These are phyloP conservation scores for Psidium friedrichsthalianum DNA, from an alignment of 345 rosid species.

Conservation along the genomic window DNA sequence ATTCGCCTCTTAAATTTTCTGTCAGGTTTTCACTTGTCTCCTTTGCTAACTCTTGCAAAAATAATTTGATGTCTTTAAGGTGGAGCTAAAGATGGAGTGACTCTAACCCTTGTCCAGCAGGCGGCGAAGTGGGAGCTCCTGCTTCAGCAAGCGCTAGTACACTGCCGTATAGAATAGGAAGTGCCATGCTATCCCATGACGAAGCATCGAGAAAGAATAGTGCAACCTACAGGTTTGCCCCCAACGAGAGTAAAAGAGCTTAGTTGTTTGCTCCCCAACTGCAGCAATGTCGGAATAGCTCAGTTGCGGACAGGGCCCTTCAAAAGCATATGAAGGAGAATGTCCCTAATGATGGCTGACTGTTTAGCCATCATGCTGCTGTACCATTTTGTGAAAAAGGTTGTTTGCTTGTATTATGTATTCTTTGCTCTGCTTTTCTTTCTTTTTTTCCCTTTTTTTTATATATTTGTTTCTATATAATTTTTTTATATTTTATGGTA, in stretches of 20 bases:
- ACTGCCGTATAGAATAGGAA: not conserved
- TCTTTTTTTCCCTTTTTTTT: not conserved
- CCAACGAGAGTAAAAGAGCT: constrained; percentile 20
- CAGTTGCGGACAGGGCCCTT: constrained; percentile 15
- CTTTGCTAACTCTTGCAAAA: not conserved
- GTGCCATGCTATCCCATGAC: not conserved
- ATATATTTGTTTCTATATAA: not conserved
- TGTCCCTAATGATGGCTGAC: constrained; percentile 9
- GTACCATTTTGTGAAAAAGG: not conserved
- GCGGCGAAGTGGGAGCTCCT: constrained; percentile 33
- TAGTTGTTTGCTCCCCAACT: constrained; percentile 12
- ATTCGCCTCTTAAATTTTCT: not conserved
- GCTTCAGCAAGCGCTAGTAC: constrained; percentile 6
- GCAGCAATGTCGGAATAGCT: constrained; percentile 17
- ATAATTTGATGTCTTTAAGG: constrained; percentile 9
- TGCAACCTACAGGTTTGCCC: constrained; percentile 3
- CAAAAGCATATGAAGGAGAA: constrained; percentile 6
- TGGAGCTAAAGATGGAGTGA: constrained; percentile 19
- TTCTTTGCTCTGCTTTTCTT: not conserved
- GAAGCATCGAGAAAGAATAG: constrained; percentile 13
- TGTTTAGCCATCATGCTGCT: not conserved
- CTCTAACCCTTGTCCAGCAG: constrained; percentile 16
- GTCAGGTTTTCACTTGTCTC: not conserved
- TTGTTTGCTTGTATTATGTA: not conserved
- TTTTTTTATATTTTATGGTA: too few species aligned